Conservation (phyloP, 139 green algal species). For the Chlamydomonas eustigma region DNA sequence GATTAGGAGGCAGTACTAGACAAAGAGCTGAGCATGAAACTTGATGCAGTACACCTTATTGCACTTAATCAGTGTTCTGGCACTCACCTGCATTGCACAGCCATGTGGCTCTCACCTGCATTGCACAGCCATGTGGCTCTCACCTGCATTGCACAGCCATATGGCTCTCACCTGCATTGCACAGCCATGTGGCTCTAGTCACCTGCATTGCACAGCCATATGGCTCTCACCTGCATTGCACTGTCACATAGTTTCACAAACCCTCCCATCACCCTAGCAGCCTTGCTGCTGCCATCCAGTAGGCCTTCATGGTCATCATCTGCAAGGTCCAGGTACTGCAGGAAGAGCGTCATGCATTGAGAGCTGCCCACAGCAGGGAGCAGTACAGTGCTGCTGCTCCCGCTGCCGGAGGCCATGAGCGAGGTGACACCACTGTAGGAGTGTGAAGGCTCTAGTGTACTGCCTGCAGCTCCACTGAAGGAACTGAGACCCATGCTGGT, state of each 20-base stretch:
- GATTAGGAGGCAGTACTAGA: no score
- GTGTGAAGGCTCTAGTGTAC: no score
- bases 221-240: constrained; percentile 49
- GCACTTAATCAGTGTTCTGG: no score
- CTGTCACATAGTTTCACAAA: constrained; percentile 30
- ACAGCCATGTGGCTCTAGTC: constrained; percentile 30
- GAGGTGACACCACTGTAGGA: no score
- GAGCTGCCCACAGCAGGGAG: constrained; percentile 12
- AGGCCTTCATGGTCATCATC: no score
- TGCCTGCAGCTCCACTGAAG: no score
- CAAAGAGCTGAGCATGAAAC: no score
- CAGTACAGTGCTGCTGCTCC: no score
- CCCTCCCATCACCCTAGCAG: neutral
- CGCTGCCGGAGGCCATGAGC: no score
- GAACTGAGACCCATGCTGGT: no score
- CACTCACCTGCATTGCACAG: constrained; percentile 45
- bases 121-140: constrained; percentile 40
- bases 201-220: neutral
- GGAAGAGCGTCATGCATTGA: constrained; percentile 42
- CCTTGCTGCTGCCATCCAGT: no score
- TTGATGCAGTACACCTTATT: no score
- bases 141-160: neutral
- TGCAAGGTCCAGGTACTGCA: constrained; percentile 26
- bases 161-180: constrained; percentile 49
- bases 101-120: constrained; percentile 49